Evolutionary conservation across 192 early-diverging fungal genomes (phyloP), one percentile per base, ranked within the genome.

Genomic region (Coemansia sp.): DNA sequence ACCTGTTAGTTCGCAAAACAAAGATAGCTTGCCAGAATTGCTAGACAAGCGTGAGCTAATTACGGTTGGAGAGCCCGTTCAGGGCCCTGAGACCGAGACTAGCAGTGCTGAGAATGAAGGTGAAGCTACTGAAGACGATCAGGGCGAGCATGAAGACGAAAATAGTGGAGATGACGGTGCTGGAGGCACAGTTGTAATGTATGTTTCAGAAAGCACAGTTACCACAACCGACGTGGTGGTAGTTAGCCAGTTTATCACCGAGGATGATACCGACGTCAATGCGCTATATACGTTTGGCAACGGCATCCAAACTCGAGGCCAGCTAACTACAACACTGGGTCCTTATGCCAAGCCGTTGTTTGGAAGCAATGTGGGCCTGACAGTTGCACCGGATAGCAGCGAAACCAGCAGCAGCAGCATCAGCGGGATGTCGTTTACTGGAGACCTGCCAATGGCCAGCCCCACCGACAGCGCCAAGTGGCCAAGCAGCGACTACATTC

Each of bases 361-460:
- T 52, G 65, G 72, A 18, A 57, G 53, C 1, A 75, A 75, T 28
- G 72, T 75, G 18, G 72, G 72, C 6, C 38, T 75, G 31, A 75
- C 72, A 3, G 60, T 75, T 14, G 61, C 37, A 1, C 33, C 61
- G 0, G 68, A 59, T 12, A n/a, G 61, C 0, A 20, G 57, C 0
- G 60, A 54, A 6, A 50, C 53, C 2, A 31, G 14, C 16, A 20
- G 50, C n/a, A 48, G 18, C 42, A 55, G 51, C 20, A 11, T 21
- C 1, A 16, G 35, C 3, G 45, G 45, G 2, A 10, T 65, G 6
- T 21, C 49, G 14, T 75, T 68, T 33, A 68, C 72, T 5, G 57
- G 52, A 9, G 72, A 68, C 26, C 57, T 37, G 58, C 38, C 50
- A 3, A 15, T 30, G 1, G 35, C 46, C 0, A 55, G 42, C 36